Conservation (phyloP, 2,329 filamentous ascomycete genomes). For the Arthrobotrys conoides region DNA sequence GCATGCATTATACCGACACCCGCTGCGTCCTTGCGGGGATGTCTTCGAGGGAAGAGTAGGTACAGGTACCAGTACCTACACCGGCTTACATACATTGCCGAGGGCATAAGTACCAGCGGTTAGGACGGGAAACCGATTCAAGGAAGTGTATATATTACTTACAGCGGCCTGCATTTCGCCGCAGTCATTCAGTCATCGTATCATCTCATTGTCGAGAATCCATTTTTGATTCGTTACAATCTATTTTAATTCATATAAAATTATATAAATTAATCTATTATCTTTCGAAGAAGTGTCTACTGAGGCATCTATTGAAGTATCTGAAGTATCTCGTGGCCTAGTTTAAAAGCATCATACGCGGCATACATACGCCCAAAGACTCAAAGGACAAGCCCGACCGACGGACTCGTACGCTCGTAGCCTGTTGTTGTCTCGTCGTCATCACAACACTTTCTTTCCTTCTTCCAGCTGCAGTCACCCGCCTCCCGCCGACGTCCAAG, state of each 20-base stretch:
- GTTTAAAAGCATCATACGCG: too few species aligned
- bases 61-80: background rate
- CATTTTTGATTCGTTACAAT: background rate
- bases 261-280: too few species aligned
- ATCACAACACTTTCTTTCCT: constrained; percentile 37
- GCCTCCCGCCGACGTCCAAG: too few species aligned
- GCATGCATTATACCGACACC: constrained; percentile 12
- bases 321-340: too few species aligned
- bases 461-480: background rate
- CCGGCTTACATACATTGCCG: background rate
- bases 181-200: background rate
- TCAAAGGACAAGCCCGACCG: background rate
- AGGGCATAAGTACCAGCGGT: background rate
- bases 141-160: background rate
- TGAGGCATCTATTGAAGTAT: too few species aligned
- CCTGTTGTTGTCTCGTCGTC: constrained; percentile 13
- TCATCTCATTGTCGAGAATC: background rate
- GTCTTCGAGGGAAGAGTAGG: background rate
- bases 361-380: background rate
- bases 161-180: background rate
- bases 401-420: constrained; percentile 14
- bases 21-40: constrained; percentile 33
- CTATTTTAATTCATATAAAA: background rate
- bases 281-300: background rate
- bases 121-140: background rate